A percentile compares a stretch with the other conserved stretches of the same genome.
Conservation (phyloP, 1,139 yeast genomes). For the Candida labiduridarum region DNA sequence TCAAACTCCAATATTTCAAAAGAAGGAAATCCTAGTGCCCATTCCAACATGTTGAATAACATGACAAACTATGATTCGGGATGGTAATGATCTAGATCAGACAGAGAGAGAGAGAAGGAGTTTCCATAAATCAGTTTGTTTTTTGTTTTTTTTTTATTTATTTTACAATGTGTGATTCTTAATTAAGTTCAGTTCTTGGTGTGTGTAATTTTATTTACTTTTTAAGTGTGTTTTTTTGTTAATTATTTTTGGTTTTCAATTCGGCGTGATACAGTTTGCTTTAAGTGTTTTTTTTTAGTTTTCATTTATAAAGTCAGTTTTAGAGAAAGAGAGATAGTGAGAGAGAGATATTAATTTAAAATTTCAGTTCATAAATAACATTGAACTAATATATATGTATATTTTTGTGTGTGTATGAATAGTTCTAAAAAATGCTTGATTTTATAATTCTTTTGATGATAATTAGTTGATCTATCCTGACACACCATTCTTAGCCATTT, state of each 20-base stretch:
- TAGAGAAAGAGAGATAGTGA: neutral
- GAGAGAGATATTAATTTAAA: neutral
- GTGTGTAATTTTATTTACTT: neutral
- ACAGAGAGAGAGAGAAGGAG: neutral
- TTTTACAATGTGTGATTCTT: neutral
- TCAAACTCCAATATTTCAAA: slow-evolving; percentile 3
- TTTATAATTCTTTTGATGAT: too few species aligned
- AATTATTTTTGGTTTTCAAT: neutral
- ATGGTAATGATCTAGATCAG: neutral
- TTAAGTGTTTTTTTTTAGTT: neutral
- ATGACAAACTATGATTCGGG: slow-evolving; percentile 12
- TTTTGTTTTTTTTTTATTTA: neutral
- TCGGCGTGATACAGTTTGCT: slow-evolving; percentile 2
- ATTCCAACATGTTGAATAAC: slow-evolving; percentile 9
- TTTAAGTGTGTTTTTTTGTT: neutral
- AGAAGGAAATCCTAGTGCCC: slow-evolving; percentile 1
- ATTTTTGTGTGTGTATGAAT: slow-evolving; percentile 1
- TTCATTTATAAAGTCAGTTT: neutral
- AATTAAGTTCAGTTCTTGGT: slow-evolving; percentile 5
- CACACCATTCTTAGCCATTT: slow-evolving; percentile 54
- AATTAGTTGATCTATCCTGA: slow-evolving; percentile 8
- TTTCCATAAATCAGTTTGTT: too few species aligned
- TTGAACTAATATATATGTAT: neutral
- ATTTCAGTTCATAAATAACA: neutral
- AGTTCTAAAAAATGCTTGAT: neutral